Conservation (phyloP, 1,139 yeast genomes). For the Pichia norvegensis region DNA sequence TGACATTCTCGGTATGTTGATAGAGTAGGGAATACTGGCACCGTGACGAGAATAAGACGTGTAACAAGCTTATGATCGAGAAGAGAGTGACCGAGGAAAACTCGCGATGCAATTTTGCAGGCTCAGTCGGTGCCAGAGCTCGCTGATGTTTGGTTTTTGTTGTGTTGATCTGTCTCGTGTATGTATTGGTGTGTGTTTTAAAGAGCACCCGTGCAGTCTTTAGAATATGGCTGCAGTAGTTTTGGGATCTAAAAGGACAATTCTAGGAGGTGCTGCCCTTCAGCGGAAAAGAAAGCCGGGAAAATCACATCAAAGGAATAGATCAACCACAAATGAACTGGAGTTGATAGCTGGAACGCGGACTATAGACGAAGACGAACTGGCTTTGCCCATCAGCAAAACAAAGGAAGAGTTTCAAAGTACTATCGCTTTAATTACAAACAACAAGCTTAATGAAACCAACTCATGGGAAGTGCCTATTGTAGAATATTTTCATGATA, state of each 20-base stretch:
- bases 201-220: too few species aligned
- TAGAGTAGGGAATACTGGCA: background rate
- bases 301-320: background rate
- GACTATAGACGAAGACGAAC: constrained; percentile 3
- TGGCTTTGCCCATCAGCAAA: background rate
- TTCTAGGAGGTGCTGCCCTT: too few species aligned
- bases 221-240: background rate
- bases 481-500: constrained; percentile 75
- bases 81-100: too few species aligned
- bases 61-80: background rate
- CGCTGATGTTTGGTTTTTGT: background rate
- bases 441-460: constrained; percentile 63
- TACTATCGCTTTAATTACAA: constrained; percentile 87
- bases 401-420: constrained; percentile 50
- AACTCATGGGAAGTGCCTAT: constrained; percentile 80
- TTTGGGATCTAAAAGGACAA: background rate
- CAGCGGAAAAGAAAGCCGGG: background rate
- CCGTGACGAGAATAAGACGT: background rate
- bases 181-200: background rate
- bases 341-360: background rate
- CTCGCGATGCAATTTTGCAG: background rate
- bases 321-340: background rate
- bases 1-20: constrained; percentile 10
- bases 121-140: background rate
- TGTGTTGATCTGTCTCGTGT: background rate